Evolutionary conservation across 306 rosid species (phyloP), one percentile per base, ranked within the genome.

Genomic region (Vigna reflexopilosa): DNA sequence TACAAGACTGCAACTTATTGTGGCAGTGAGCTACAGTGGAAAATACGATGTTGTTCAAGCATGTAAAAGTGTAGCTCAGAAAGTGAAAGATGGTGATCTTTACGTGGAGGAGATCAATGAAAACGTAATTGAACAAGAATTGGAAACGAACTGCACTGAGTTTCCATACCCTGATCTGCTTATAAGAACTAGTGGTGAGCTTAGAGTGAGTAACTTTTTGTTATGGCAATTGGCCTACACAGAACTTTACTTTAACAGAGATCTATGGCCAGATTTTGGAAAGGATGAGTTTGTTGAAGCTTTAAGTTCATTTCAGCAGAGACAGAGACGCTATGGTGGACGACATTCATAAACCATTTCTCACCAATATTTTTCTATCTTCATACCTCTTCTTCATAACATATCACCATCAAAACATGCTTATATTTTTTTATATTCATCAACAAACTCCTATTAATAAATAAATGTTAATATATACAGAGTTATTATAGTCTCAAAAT

Each of bases 141-240:
- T 94, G 1, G 91, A 89, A 76, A 94, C 98, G 2, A 90, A 85
- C 19, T 94, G 96, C n/a, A 91, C 91, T 0, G 80, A 84, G 58
- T 82, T 75, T 72, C 97, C 98, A 0, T 67, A 85, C 54, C 98
- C 97, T 7, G 98, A 94, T 80, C 80, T 92, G 6, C 82, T 94
- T 1, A 94, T 94, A 14, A 57, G 96, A 55, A 94, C 96, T 12
- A 87, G 98, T 63, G 98, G 97, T 0, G 97, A 94, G 28, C 89
- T 84, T 6, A 84, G 98, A 79, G 86, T 94, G 10, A 94, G 97
- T 80, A 92, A 94, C 76, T 94, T 94, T 85, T 82, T 91, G 47
- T 32, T 94, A 44, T 91, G 98, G 97, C 96, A 94, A 73, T 64
- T 89, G 77, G 97, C 98, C 4, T 94, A 94, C 73, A 82, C 96